Base-by-base conservation (phyloP, 2,329 filamentous ascomycete species). In the Apiospora pterosperma region DNA sequence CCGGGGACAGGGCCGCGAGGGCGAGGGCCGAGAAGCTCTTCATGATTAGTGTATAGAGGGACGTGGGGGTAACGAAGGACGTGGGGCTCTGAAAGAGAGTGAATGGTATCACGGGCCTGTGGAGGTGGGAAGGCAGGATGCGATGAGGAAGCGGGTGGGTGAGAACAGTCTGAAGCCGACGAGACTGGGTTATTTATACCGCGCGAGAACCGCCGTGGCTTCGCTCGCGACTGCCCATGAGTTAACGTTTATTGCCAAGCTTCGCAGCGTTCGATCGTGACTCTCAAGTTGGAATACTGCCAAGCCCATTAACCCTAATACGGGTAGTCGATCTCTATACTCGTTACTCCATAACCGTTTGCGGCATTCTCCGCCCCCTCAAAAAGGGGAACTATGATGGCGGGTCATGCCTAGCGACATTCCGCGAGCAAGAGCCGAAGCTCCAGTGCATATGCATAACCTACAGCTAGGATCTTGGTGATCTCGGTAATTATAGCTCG, bases 1-100 rank as follows among this genome's bases (percentile, higher is more conserved):
- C 36, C 58, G 58, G 58, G 12, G 36, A 16, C 34, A 60, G 58
- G 36, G 36, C 58, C 58, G 58, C 58, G 58, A 60, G 58, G 58
- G 34, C 58, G 34, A 60, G 58, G 58, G 25, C n/a, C 12, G 58
- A 39, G 21, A 60, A 16, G 58, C 39, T 60, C 58, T 39, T 60
- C 58, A 60, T 60, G 48, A 55, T n/a, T 48, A 48, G 14, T 19
- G 14, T n/a, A n/a, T 34, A 55, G n/a, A 8, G 44, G 4, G 19
- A n/a, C 8, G 28, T n/a, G 8, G 28, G 4, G 11, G 48, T 34
- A 55, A 28, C 28, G 28, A 55, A 34, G 39, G 39, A 11, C 1
- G 16, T n/a, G 19, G 19, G 34, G 48, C 28, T 34, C 16, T 34
- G 28, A 34, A 12, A n/a, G n/a, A n/a, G n/a, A n/a, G n/a, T n/a